Percentiles rank a stretch among this genome's conserved stretches.
Conservation (phyloP, 345 rosid genomes). For the Psidium friedrichsthalianum region DNA sequence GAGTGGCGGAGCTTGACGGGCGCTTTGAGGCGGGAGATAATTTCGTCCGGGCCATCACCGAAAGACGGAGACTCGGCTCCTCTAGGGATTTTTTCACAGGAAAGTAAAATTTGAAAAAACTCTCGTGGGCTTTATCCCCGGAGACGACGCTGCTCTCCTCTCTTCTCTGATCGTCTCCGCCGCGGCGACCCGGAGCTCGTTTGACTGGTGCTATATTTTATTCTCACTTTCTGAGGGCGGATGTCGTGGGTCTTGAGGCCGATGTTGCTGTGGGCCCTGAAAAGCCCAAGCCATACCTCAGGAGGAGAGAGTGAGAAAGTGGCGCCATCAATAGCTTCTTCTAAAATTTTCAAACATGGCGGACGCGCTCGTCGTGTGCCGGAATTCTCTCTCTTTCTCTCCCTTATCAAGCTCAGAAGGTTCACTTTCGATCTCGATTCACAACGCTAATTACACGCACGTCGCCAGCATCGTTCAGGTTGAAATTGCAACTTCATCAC, state of each 20-base stretch:
- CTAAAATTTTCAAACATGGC: constrained; percentile 7
- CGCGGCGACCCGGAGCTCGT: not conserved
- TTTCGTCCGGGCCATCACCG: constrained; percentile 9
- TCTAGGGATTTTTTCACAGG: not conserved
- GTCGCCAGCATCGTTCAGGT: not conserved
- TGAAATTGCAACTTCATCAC: not conserved
- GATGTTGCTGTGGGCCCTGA: not conserved
- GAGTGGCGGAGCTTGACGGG: not conserved
- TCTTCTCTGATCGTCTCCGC: not conserved
- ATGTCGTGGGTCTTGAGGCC: not conserved
- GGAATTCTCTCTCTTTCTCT: constrained; percentile 31
- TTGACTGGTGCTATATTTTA: not conserved
- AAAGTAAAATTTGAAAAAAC: not conserved
- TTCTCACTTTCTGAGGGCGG: not conserved
- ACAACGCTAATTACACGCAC: not conserved
- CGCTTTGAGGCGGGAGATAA: not conserved
- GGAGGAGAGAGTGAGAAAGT: not conserved
- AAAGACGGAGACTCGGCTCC: not conserved
- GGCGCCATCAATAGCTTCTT: not conserved
- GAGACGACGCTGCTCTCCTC: not conserved
- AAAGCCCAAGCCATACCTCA: not conserved
- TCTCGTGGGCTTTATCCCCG: not conserved
- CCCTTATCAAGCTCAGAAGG: constrained; percentile 41
- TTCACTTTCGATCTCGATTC: constrained; percentile 1
- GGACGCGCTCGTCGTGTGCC: constrained; percentile 1